Conservation (phyloP, 768 basidiomycete genomes). For the Austroboletus festivus region DNA sequence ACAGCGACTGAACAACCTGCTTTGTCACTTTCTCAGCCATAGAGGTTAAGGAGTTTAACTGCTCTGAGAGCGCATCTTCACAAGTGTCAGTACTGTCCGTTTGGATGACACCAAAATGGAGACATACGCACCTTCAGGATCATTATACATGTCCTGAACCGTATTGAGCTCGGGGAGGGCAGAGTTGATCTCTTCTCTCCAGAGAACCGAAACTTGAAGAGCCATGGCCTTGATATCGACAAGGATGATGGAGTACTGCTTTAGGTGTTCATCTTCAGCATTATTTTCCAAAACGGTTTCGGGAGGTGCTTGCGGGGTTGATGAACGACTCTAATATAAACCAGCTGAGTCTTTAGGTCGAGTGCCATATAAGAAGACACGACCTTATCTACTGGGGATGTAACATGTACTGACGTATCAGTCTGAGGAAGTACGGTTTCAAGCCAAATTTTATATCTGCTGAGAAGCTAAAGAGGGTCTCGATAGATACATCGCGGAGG, state of each 20-base stretch:
- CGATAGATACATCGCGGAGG: background rate
- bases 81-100: background rate
- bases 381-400: constrained; percentile 37
- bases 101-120: background rate
- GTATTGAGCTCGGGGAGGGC: constrained; percentile 50
- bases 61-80: constrained; percentile 54
- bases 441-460: constrained; percentile 80
- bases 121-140: constrained; percentile 49
- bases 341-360: background rate
- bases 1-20: constrained; percentile 69
- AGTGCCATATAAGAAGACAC: constrained; percentile 15
- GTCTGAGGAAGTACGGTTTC: constrained; percentile 46
- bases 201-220: constrained; percentile 51
- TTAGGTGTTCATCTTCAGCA: constrained; percentile 64
- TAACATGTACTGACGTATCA: constrained; percentile 37
- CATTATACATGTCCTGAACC: constrained; percentile 30
- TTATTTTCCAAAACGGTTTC: constrained; percentile 54
- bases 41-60: constrained; percentile 46
- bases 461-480: constrained; percentile 57
- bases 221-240: constrained; percentile 64
- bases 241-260: constrained; percentile 63
- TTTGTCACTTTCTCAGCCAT: constrained; percentile 57
- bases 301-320: constrained; percentile 47
- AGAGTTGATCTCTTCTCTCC: constrained; percentile 62
- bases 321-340: constrained; percentile 41